Percentiles rank a stretch among this genome's conserved stretches.
Evolutionary conservation across 1,139 yeast species (phyloP).

Genomic region (Pneumocystis murina): DNA sequence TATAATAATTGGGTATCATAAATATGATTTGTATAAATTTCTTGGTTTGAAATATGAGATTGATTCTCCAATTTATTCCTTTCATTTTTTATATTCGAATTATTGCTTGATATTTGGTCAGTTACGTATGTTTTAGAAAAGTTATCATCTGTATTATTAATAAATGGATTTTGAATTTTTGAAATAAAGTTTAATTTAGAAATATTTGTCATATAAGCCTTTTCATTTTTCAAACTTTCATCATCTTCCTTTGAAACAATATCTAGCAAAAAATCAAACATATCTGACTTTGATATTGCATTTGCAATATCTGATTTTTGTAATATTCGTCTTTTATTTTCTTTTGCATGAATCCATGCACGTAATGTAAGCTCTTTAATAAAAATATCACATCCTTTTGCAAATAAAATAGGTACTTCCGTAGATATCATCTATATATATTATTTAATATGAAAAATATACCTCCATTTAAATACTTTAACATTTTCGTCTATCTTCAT

Average conservation of each 20-base stretch:
- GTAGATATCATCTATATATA: constrained; percentile 72
- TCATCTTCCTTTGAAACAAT: constrained; percentile 57
- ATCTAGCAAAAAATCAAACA: constrained; percentile 92
- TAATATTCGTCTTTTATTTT: constrained; percentile 79
- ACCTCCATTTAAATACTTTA: neutral
- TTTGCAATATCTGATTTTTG: constrained; percentile 92
- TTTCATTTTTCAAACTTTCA: neutral
- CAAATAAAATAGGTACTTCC: constrained; percentile 92
- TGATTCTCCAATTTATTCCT: neutral
- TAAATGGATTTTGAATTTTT: neutral
- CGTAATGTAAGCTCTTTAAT: constrained; percentile 94
- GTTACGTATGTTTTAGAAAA: neutral
- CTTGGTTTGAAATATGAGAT: neutral
- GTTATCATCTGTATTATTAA: neutral
- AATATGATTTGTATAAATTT: neutral
- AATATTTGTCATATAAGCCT: neutral
- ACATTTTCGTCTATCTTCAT: constrained; percentile 96
- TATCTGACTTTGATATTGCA: constrained; percentile 83
- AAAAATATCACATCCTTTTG: constrained; percentile 93
- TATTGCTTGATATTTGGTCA: neutral
- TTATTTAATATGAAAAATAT: constrained; percentile 19
- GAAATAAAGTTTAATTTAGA: neutral
- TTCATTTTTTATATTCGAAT: neutral
- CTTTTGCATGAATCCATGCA: constrained; percentile 98
- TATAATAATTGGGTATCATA: neutral